A percentile compares a stretch with the other conserved stretches of the same genome.
phyloP scores from a whole-genome alignment of 2,329 filamentous ascomycete genomes.

The Aspergillus sp. region DNA sequence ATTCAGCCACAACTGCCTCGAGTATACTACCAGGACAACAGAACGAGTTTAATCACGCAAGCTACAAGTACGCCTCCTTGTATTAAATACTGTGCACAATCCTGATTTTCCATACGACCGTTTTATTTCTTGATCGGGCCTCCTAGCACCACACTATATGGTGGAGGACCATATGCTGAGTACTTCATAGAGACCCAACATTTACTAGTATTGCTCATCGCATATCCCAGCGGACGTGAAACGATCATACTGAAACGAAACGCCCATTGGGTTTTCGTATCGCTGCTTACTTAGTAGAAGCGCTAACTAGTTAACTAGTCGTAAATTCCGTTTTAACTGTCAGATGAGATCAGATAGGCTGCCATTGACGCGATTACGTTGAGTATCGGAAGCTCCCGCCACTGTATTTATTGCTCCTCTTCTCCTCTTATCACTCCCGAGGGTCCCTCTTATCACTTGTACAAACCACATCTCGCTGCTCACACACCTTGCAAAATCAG shows the following conservation, averaged over 20 bases:
- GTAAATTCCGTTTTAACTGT: background rate
- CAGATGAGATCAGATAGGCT: background rate
- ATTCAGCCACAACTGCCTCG: background rate
- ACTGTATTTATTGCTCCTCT: background rate
- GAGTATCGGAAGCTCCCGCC: conserved; percentile 1
- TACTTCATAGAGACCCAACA: too few species aligned
- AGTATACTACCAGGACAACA: background rate
- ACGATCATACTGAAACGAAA: too few species aligned
- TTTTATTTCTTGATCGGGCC: too few species aligned
- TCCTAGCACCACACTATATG: too few species aligned
- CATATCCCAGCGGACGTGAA: too few species aligned
- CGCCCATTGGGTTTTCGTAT: too few species aligned
- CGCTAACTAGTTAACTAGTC: too few species aligned
- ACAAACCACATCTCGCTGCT: background rate
- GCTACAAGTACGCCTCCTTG: too few species aligned
- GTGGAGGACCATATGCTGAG: too few species aligned
- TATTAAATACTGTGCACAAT: too few species aligned
- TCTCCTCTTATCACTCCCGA: background rate
- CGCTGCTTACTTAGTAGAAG: background rate
- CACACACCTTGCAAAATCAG: background rate
- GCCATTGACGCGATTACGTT: background rate
- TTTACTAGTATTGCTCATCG: too few species aligned
- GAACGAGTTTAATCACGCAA: background rate
- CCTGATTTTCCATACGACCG: too few species aligned
- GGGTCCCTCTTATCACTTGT: background rate